Evolutionary conservation across 441 rosid genomes (phyloP).

Genomic region (Adansonia madagascariensis): DNA sequence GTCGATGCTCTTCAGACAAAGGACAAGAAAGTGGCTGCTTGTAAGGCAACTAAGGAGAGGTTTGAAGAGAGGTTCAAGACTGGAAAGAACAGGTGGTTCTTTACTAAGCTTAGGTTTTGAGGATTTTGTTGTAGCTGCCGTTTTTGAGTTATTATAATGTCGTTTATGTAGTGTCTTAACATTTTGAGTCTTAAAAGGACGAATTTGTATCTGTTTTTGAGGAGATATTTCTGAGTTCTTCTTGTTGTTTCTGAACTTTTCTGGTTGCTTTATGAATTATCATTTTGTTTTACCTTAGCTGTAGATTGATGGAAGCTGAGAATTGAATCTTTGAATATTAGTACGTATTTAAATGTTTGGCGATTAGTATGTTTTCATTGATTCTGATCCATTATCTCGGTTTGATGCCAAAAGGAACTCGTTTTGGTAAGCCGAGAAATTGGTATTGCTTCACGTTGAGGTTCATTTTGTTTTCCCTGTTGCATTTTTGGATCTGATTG

Average conservation of each 20-base stretch:
- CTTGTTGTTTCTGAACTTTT: neutral
- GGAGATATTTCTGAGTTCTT: too few relatives aligned
- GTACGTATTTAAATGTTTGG: neutral
- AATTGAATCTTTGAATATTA: neutral
- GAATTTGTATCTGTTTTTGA: too few relatives aligned
- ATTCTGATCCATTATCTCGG: neutral
- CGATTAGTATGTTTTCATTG: neutral
- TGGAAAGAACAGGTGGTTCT: too few relatives aligned
- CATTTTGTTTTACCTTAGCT: neutral
- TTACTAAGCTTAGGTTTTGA: too few relatives aligned
- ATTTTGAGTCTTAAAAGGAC: too few relatives aligned
- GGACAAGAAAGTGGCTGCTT: too few relatives aligned
- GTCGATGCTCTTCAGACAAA: too few relatives aligned
- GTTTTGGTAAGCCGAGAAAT: neutral
- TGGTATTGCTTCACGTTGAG: neutral
- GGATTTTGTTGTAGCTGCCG: too few relatives aligned
- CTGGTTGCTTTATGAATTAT: neutral
- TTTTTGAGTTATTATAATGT: too few relatives aligned
- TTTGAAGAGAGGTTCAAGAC: too few relatives aligned
- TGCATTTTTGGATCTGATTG: neutral
- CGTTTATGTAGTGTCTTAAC: too few relatives aligned
- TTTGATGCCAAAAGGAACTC: neutral
- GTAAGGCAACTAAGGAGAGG: too few relatives aligned
- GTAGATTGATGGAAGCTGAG: neutral
- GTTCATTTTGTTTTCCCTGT: neutral